phyloP scores from a whole-genome alignment of 2,329 filamentous ascomycete genomes.

The Aspergillus novofumigatus region DNA sequence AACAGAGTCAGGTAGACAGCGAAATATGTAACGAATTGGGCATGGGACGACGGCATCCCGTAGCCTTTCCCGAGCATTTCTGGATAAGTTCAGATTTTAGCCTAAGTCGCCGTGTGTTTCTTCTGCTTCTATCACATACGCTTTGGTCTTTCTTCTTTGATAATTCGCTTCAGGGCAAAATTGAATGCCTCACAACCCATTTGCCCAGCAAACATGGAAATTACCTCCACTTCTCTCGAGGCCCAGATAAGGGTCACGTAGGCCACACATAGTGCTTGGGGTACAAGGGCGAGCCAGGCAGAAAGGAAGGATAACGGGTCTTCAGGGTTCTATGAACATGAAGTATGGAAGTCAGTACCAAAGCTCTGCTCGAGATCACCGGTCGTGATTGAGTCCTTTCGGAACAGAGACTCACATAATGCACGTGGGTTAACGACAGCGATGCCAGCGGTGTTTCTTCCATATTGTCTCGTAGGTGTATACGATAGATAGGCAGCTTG shows the following conservation, averaged over 20 bases:
- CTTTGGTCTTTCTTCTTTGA: slow-evolving; percentile 84
- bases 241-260: slow-evolving; percentile 90
- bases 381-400: background rate
- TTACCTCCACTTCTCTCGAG: slow-evolving; percentile 82
- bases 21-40: slow-evolving; percentile 93
- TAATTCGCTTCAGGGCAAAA: slow-evolving; percentile 80
- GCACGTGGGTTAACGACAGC: slow-evolving; percentile 89
- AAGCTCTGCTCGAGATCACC: background rate
- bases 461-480: slow-evolving; percentile 15
- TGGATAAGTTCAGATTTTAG: slow-evolving; percentile 21
- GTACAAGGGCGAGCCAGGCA: slow-evolving; percentile 90
- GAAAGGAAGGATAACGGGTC: slow-evolving; percentile 82
- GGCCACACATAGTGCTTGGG: slow-evolving; percentile 83
- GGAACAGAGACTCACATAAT: slow-evolving; percentile 67
- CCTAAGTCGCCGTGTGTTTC: background rate
- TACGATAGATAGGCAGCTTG: background rate
- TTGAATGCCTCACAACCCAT: slow-evolving; percentile 88
- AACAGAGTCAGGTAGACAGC: slow-evolving; percentile 79
- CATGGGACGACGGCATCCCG: slow-evolving; percentile 94
- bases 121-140: slow-evolving; percentile 48
- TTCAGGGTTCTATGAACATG: slow-evolving; percentile 66
- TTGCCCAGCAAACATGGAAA: slow-evolving; percentile 87
- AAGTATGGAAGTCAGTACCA: slow-evolving; percentile 3
- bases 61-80: slow-evolving; percentile 85
- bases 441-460: slow-evolving; percentile 66